Base-by-base conservation (phyloP, 192 early-diverging fungal genomes). In the Dissophora ornata region DNA sequence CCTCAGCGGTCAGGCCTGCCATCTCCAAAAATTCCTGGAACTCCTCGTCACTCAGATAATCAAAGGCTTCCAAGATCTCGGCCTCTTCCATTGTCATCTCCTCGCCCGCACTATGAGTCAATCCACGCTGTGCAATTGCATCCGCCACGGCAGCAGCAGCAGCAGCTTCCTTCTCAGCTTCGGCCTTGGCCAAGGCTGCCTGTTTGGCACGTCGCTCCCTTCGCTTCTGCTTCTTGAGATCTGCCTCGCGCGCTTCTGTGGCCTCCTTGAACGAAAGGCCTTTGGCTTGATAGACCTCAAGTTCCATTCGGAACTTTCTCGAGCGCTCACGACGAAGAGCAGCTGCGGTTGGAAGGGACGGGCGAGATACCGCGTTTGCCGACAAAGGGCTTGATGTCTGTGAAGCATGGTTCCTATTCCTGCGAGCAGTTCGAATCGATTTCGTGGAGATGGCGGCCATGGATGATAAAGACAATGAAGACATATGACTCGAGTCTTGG, bases 11-110 rank as follows among this genome's bases (percentile, higher is more conserved):
- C 28, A 75, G 30, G 7, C 71, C 63, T 18, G 71, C 71, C 1
- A 75, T n/a, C 32, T 44, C 57, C 63, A 59, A 61, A 45, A 75
- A 75, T 51, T 75, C 71, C 8, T 49, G 57, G 44, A 75, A 75
- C 36, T 75, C 71, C 8, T 66, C 62, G 33, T 75, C 71, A 8
- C 41, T 65, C 24, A 75, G 36, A 29, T 75, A 75, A 42, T 75
- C 71, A 47, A 75, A 75, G 0, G 71, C 71, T 34, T 75, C 71
- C 57, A 75, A 32, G 34, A 75, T 59, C 51, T 75, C 71, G 4
- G 49, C 36, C 30, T 75, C 71, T 44, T 75, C 71, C 50, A 52
- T 22, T 0, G 57, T 61, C 19, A 75, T 15, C 28, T 44, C 36
- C n/a, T 4, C 25, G 22, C 33, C 54, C 29, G 32, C 46, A 25